Evolutionary conservation across 1,284 basidiomycete genomes (phyloP), one percentile per base, ranked within the genome.

Genomic region (Cerioporus squamosus): DNA sequence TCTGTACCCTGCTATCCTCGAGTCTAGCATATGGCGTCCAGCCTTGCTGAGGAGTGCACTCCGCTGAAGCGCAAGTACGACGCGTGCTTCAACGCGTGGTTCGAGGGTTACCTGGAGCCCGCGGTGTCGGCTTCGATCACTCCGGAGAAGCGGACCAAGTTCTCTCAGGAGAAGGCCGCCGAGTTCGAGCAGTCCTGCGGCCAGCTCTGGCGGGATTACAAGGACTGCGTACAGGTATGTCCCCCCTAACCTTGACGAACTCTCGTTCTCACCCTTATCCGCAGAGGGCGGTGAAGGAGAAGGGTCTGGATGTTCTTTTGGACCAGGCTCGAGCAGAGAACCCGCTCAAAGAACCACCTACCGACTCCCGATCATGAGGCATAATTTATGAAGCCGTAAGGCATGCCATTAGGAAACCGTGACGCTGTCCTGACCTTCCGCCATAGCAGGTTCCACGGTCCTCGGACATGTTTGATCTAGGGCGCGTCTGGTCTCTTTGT

Each of bases 1-100:
- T 18, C 15, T 26, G 38, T 26, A 15, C 12, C 18, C 18, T 17
- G 22, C 24, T 22, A 23, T n/a, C 20, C 17, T 23, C 23, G 20
- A 14, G 5, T 22, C 15, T 10, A 9, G 10, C 10, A 17, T 48
- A 91, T 91, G 90, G 85, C 90, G 2, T 79, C 86, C 62, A 89
- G 87, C 67, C 80, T 97, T 26, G 85, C 90, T 3, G 77, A 86
- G 1, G 83, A 89, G 76, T 98, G 96, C 75, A 97, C 95, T 3
- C 90, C 91, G 0, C 81, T 95, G 55, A 98, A 98, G 73, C 87
- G 90, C 61, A 80, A 86, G 59, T 98, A 97, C 73, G 95, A 98
- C 74, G 78, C 89, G 0, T 98, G 96, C 79, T 98, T 98, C 79
- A 97, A 97, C 71, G 85, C 89, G 7, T 98, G 95, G 96, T 95